Evolutionary conservation across 805 yeast species (phyloP).

Genomic region (Schwanniomyces yamadae): DNA sequence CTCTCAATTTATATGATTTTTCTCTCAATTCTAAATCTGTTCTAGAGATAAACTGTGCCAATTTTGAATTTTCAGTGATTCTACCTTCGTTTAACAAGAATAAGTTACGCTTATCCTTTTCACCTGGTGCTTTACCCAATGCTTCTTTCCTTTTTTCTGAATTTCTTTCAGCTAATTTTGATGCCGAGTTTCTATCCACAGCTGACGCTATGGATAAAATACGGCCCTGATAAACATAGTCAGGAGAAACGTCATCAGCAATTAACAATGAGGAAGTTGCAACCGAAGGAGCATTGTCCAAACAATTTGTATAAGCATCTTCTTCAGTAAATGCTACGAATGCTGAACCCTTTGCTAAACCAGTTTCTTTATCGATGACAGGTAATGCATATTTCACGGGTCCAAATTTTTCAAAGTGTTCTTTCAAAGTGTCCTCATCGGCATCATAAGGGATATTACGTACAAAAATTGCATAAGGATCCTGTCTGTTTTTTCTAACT

Average conservation of each 20-base stretch:
- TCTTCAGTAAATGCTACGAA: constrained; percentile 79
- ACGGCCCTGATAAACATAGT: constrained; percentile 90
- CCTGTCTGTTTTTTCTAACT: constrained; percentile 58
- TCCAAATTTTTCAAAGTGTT: constrained; percentile 83
- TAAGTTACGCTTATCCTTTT: constrained; percentile 79
- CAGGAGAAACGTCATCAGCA: constrained; percentile 88
- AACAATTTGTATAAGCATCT: constrained; percentile 64
- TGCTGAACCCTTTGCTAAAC: constrained; percentile 90
- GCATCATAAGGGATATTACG: constrained; percentile 96
- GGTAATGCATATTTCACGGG: constrained; percentile 90
- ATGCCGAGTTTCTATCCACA: constrained; percentile 83
- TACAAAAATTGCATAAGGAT: constrained; percentile 73
- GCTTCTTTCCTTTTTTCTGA: constrained; percentile 69
- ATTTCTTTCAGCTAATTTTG: constrained; percentile 67
- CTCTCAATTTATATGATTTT: constrained; percentile 80
- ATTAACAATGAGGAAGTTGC: constrained; percentile 64
- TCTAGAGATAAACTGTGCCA: constrained; percentile 65
- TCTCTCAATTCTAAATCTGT: constrained; percentile 86
- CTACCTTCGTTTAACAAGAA: constrained; percentile 93
- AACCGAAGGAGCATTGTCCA: constrained; percentile 74
- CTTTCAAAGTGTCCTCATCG: constrained; percentile 70
- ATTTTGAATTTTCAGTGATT: constrained; percentile 73
- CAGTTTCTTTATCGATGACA: constrained; percentile 81
- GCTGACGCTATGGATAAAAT: constrained; percentile 81
- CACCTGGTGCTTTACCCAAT: constrained; percentile 77